phyloP scores from a whole-genome alignment of 2,329 filamentous ascomycete species.

The Talaromyces sp. region DNA sequence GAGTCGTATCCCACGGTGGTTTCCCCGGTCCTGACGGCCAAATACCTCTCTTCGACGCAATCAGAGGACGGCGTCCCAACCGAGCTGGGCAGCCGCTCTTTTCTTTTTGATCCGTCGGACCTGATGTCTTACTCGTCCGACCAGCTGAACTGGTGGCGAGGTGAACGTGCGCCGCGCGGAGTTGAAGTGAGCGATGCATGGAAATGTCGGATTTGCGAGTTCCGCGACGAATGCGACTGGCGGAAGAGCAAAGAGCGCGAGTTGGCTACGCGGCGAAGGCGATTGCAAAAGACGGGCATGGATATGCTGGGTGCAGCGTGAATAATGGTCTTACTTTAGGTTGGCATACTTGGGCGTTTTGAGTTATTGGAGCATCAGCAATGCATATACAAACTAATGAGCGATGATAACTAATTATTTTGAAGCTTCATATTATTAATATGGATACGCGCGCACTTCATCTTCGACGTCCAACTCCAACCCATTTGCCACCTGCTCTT shows the following conservation, averaged over 20 bases:
- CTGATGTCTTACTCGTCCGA: conserved; percentile 62
- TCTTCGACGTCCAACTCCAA: conserved; percentile 59
- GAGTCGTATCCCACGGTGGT: conserved; percentile 34
- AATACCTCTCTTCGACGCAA: conserved; percentile 34
- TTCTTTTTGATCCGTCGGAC: conserved; percentile 60
- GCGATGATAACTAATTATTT: neutral
- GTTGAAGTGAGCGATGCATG: conserved; percentile 80
- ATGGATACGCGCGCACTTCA: conserved; percentile 59
- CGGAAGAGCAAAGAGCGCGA: conserved; percentile 63
- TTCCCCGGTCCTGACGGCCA: conserved; percentile 40
- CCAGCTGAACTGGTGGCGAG: conserved; percentile 85
- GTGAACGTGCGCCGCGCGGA: conserved; percentile 64
- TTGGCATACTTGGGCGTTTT: neutral
- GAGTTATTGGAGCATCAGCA: neutral
- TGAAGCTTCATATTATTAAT: conserved; percentile 19
- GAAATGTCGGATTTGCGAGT: conserved; percentile 83
- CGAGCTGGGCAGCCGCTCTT: conserved; percentile 51
- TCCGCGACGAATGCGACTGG: conserved; percentile 74
- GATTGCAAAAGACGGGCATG: conserved; percentile 14
- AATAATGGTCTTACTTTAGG: neutral
- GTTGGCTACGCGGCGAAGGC: conserved; percentile 28
- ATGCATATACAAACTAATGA: neutral
- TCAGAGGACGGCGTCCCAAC: conserved; percentile 11
- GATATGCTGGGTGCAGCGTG: conserved; percentile 5
- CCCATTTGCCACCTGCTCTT: conserved; percentile 65